Evolutionary conservation across 495 filamentous ascomycete species (phyloP).

Genomic region (Penicillium longicatenatum): DNA sequence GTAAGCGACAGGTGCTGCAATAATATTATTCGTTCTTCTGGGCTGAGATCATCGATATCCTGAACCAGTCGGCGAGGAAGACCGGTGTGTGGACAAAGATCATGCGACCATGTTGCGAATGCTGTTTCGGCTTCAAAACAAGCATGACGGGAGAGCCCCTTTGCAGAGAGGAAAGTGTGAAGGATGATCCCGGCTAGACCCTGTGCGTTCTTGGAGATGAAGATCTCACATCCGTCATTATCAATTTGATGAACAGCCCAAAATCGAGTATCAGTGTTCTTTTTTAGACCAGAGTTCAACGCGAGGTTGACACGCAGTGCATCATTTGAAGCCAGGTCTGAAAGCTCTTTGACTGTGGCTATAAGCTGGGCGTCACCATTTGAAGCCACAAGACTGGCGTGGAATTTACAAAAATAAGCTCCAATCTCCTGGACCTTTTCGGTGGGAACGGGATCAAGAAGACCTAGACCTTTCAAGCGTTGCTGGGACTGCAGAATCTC

Average conservation of each 20-base stretch:
- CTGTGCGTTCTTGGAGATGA: conserved; percentile 55
- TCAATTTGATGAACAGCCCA: conserved; percentile 58
- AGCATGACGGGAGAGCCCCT: conserved; percentile 48
- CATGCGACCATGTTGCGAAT: conserved; percentile 42
- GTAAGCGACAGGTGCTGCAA: conserved; percentile 52
- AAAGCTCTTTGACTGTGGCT: conserved; percentile 35
- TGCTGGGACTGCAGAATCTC: conserved; percentile 53
- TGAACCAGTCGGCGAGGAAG: conserved; percentile 50
- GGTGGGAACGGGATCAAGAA: conserved; percentile 48
- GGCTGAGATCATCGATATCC: conserved; percentile 56
- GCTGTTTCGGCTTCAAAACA: conserved; percentile 54
- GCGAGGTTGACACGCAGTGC: conserved; percentile 44
- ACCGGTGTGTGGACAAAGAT: conserved; percentile 31
- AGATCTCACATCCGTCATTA: conserved; percentile 47
- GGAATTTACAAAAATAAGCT: conserved; percentile 34
- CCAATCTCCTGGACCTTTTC: conserved; percentile 40
- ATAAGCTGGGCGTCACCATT: conserved; percentile 24
- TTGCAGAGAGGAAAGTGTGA: conserved; percentile 58
- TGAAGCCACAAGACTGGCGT: conserved; percentile 24
- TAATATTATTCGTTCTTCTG: conserved; percentile 52
- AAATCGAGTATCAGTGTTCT: conserved; percentile 48
- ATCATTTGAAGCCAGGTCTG: conserved; percentile 31
- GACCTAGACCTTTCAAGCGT: conserved; percentile 44
- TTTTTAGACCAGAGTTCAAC: conserved; percentile 58
- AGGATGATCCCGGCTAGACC: conserved; percentile 53